Percentiles rank a stretch among this genome's conserved stretches.
phyloP scores from a whole-genome alignment of 1,139 yeast genomes.

The Pichia sp. region DNA sequence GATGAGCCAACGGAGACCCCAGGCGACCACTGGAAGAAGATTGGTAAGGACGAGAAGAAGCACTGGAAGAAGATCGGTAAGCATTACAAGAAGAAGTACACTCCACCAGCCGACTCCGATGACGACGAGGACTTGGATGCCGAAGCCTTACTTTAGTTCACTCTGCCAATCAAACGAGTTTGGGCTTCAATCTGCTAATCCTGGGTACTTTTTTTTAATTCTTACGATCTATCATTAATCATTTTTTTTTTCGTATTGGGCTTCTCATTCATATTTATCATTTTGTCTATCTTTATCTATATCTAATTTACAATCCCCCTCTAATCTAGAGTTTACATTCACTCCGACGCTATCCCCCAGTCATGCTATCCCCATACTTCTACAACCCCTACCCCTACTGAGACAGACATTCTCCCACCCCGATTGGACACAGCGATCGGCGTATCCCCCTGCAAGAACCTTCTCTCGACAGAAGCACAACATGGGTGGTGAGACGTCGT shows the following conservation, averaged over 20 bases:
- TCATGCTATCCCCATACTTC: no score
- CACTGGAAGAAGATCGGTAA: constrained; percentile 24
- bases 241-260: background rate
- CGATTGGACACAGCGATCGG: no score
- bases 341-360: background rate
- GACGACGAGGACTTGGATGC: constrained; percentile 9
- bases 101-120: constrained; percentile 18
- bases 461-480: no score
- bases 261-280: background rate
- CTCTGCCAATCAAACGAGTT: background rate
- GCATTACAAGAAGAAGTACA: constrained; percentile 27
- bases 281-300: no score
- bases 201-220: background rate
- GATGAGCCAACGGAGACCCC: constrained; percentile 15
- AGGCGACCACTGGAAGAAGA: constrained; percentile 21
- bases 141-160: constrained; percentile 3
- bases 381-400: no score
- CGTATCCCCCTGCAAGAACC: no score
- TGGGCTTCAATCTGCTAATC: background rate
- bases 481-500: no score
- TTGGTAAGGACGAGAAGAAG: constrained; percentile 22
- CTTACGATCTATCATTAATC: background rate
- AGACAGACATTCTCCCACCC: no score
- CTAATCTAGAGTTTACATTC: background rate
- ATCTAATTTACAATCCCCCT: background rate